Conservation (phyloP, 1,284 basidiomycete genomes). For the Fistulinella cinereoalba region DNA sequence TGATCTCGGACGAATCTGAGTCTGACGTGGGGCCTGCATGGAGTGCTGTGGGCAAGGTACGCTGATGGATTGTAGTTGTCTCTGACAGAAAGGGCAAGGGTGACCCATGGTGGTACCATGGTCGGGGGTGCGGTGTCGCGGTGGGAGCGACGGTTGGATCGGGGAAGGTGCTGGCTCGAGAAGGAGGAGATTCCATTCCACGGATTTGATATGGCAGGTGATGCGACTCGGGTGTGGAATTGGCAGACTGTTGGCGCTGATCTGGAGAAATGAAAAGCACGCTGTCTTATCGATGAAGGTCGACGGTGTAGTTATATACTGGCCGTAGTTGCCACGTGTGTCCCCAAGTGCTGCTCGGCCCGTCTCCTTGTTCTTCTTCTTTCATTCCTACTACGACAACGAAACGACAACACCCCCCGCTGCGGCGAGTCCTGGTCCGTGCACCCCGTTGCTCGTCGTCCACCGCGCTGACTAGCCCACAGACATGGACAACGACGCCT, state of each 20-base stretch:
- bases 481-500: constrained; percentile 44
- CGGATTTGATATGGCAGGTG: constrained; percentile 15
- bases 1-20: constrained; percentile 28
- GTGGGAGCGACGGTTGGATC: constrained; percentile 48
- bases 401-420: constrained; percentile 18
- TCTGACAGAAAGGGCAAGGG: constrained; percentile 47
- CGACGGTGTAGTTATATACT: no score
- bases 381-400: constrained; percentile 3
- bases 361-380: constrained; percentile 4
- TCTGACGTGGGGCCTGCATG: constrained; percentile 57
- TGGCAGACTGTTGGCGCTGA: constrained; percentile 23
- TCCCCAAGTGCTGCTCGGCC: constrained; percentile 16
- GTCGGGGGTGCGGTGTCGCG: constrained; percentile 38
- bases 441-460: constrained; percentile 1
- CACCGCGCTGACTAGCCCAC: background rate
- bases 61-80: constrained; percentile 41
- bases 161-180: constrained; percentile 7
- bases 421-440: constrained; percentile 7
- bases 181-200: constrained; percentile 19
- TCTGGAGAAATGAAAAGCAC: constrained; percentile 35
- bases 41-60: constrained; percentile 21
- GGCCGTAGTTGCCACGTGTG: constrained; percentile 18
- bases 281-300: constrained; percentile 29
- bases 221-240: constrained; percentile 24
- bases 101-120: constrained; percentile 55